phyloP scores from a whole-genome alignment of 163 green algal species.

The Smithsoniella earleae region DNA sequence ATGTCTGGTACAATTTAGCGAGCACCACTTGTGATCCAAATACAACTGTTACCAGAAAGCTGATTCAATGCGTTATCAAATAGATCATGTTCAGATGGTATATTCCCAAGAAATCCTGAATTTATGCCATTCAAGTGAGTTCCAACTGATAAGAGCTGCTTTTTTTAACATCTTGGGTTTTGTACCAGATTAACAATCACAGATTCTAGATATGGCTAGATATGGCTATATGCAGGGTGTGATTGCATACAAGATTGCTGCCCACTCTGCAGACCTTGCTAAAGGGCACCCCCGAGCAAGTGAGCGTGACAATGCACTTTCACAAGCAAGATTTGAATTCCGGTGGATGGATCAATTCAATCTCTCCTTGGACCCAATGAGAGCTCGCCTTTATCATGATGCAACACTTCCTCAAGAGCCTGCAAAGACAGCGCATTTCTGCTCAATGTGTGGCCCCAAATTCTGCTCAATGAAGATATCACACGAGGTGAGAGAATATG shows the following conservation, averaged over 20 bases:
- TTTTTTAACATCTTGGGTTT: not conserved
- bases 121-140: too few species aligned
- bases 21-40: too few species aligned
- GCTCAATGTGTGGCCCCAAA: conserved; percentile 93
- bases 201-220: too few species aligned
- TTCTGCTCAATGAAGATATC: conserved; percentile 94
- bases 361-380: conserved; percentile 83
- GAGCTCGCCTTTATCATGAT: conserved; percentile 78
- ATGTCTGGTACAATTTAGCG: too few species aligned
- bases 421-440: conserved; percentile 94
- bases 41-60: too few species aligned
- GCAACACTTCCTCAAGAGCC: conserved; percentile 87
- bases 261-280: conserved; percentile 85
- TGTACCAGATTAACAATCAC: too few species aligned
- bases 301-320: conserved; percentile 77
- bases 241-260: conserved; percentile 95
- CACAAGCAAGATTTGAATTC: conserved; percentile 89
- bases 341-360: conserved; percentile 92
- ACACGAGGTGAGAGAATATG: conserved; percentile 70
- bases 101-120: too few species aligned
- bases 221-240: conserved; percentile 59
- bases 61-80: too few species aligned
- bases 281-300: conserved; percentile 81
- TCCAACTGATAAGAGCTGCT: too few species aligned
- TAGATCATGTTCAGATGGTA: too few species aligned